These are phyloP conservation scores for Camillea tinctor DNA, from an alignment of 2,329 filamentous ascomycete species.

Conservation along the genomic window DNA sequence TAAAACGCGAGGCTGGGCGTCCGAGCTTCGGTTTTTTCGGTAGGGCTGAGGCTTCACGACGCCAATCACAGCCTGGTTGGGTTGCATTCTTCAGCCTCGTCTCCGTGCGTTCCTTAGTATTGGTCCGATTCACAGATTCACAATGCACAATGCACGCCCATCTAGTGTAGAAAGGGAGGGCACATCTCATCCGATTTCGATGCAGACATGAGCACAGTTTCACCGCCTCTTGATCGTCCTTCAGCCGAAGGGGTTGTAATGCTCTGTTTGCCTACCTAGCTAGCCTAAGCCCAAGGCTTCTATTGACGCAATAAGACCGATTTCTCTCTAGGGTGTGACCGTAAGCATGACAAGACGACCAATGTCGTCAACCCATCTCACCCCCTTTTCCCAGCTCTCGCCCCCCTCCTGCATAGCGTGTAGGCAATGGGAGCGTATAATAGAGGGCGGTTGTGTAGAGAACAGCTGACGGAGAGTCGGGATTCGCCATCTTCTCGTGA, in stretches of 20 bases:
- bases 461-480: not conserved
- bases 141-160: not conserved
- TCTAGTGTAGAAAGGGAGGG: not conserved
- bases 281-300: no score
- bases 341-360: not conserved
- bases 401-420: not conserved
- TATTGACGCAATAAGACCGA: not conserved
- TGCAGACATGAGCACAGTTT: not conserved
- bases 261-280: no score
- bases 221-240: not conserved
- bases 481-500: not conserved
- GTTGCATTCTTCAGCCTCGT: not conserved
- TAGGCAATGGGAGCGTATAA: not conserved
- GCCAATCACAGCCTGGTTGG: not conserved
- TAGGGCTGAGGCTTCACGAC: not conserved
- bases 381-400: not conserved
- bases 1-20: not conserved
- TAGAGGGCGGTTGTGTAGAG: not conserved
- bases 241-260: not conserved
- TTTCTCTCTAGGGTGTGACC: not conserved
- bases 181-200: not conserved
- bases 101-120: not conserved
- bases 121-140: no score
- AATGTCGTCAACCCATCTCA: not conserved
- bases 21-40: not conserved